Conservation (phyloP, 441 rosid genomes). For the Gossypium trilobum region DNA sequence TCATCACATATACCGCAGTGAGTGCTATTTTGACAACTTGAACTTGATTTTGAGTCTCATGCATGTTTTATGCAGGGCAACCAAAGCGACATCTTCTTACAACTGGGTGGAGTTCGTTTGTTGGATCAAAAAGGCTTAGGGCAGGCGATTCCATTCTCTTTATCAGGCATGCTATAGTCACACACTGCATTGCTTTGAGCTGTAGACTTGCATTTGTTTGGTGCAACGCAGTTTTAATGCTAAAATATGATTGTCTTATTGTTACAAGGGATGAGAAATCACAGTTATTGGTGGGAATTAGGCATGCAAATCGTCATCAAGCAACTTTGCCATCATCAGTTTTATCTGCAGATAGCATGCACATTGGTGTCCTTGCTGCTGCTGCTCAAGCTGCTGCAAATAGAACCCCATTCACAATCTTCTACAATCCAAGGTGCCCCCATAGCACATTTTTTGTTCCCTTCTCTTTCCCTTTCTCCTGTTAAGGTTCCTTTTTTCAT, state of each 20-base stretch:
- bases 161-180: constrained; percentile 48
- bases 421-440: constrained; percentile 81
- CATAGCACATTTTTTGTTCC: not conserved
- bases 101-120: constrained; percentile 94
- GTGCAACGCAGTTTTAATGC: not conserved
- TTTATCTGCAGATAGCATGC: constrained; percentile 93
- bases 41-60: not conserved
- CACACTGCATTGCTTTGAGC: not conserved
- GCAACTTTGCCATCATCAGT: constrained; percentile 81
- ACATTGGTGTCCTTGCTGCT: constrained; percentile 98
- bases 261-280: constrained; percentile 76
- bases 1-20: constrained; percentile 87
- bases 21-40: constrained; percentile 9
- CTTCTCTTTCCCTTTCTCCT: not conserved
- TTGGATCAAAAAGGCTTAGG: constrained; percentile 82
- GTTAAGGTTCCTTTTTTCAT: not conserved
- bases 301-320: constrained; percentile 88
- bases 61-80: constrained; percentile 50
- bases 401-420: constrained; percentile 73
- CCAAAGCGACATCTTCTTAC: constrained; percentile 97
- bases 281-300: constrained; percentile 87
- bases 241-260: not conserved
- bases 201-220: not conserved
- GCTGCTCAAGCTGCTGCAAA: constrained; percentile 91
- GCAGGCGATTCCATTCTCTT: constrained; percentile 92